phyloP scores from a whole-genome alignment of 345 rosid genomes.

The Pugionium cornutum region DNA sequence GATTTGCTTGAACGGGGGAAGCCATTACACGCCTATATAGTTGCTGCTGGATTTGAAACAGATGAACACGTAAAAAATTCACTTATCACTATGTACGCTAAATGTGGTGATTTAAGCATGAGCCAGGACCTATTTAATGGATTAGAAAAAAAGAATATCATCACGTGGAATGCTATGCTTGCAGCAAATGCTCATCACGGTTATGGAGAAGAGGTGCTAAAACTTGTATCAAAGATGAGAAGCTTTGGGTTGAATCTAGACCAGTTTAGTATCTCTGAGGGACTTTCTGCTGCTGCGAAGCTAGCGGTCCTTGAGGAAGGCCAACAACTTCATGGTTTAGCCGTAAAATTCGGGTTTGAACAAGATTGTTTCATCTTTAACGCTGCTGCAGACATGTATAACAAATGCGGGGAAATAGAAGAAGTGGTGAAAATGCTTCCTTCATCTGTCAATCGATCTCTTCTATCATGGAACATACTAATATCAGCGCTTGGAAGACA shows the following conservation, averaged over 20 bases:
- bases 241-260: slow-evolving; percentile 57
- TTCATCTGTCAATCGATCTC: slow-evolving; percentile 45
- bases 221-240: slow-evolving; percentile 59
- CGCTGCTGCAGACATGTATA: slow-evolving; percentile 87
- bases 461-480: slow-evolving; percentile 78
- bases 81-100: slow-evolving; percentile 79
- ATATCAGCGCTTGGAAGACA: slow-evolving; percentile 85
- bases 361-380: slow-evolving; percentile 58
- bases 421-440: slow-evolving; percentile 63
- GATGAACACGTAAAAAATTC: slow-evolving; percentile 62
- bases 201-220: slow-evolving; percentile 64
- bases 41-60: slow-evolving; percentile 62
- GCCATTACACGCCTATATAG: slow-evolving; percentile 60
- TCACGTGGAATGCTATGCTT: slow-evolving; percentile 79
- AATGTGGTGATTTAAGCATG: slow-evolving; percentile 67
- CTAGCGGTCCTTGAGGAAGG: slow-evolving; percentile 86
- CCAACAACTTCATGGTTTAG: slow-evolving; percentile 67
- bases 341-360: slow-evolving; percentile 64
- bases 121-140: slow-evolving; percentile 55
- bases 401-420: slow-evolving; percentile 75
- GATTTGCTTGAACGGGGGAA: slow-evolving; percentile 54
- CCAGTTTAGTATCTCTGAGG: slow-evolving; percentile 74
- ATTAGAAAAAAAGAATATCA: slow-evolving; percentile 46
- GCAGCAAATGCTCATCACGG: slow-evolving; percentile 75
- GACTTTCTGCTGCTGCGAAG: slow-evolving; percentile 76